These are phyloP conservation scores for Coemansia sp. DNA, from an alignment of 371 early-diverging fungal genomes.

Conservation along the genomic window DNA sequence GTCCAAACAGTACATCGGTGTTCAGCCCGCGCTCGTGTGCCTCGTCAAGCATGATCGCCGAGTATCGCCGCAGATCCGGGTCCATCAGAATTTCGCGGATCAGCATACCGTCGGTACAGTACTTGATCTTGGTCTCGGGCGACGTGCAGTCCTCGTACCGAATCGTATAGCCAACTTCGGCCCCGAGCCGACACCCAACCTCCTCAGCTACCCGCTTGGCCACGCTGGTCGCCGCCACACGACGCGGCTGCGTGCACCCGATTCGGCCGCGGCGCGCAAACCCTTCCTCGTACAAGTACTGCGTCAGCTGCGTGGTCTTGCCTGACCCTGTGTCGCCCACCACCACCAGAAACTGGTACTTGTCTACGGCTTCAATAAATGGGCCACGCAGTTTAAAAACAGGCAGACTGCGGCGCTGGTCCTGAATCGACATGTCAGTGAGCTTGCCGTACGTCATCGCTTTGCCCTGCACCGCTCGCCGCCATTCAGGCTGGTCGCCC, in stretches of 20 bases:
- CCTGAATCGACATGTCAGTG: conserved; percentile 83
- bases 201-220: conserved; percentile 99
- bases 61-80: conserved; percentile 78
- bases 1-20: conserved; percentile 98
- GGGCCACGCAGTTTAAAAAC: conserved; percentile 78
- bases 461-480: conserved; percentile 79
- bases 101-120: conserved; percentile 99
- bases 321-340: conserved; percentile 99
- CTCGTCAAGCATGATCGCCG: conserved; percentile 97
- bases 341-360: conserved; percentile 90
- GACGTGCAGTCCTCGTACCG: conserved; percentile 97
- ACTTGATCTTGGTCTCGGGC: conserved; percentile 93
- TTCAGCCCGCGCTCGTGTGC: conserved; percentile 98
- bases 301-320: conserved; percentile 99
- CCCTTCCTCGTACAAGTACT: conserved; percentile 95
- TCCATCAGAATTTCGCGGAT: conserved; percentile 95
- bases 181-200: conserved; percentile 91
- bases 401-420: conserved; percentile 90
- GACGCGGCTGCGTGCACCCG: conserved; percentile 99
- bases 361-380: conserved; percentile 78
- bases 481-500: conserved; percentile 90
- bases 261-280: conserved; percentile 83
- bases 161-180: conserved; percentile 98
- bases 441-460: conserved; percentile 90
- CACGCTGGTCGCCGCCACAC: conserved; percentile 99